A percentile compares a stretch with the other conserved stretches of the same genome.
phyloP scores from a whole-genome alignment of 2,329 filamentous ascomycete species.

The Rhexocercosporidium sp. region DNA sequence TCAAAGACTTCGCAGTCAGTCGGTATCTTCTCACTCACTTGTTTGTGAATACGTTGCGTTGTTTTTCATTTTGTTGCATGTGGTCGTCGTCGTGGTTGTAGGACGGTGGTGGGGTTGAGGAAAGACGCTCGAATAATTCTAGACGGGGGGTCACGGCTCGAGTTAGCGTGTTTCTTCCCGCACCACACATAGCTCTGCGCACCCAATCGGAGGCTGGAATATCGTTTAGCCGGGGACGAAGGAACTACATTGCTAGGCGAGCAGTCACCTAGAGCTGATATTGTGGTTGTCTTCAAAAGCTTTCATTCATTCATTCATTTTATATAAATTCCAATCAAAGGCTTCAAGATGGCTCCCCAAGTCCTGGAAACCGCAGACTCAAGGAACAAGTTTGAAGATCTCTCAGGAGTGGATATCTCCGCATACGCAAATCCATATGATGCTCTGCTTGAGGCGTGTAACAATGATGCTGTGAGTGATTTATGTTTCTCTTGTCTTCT shows the following conservation, averaged over 20 bases:
- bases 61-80: not conserved
- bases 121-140: not conserved
- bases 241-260: not conserved
- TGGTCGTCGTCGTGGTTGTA: not conserved
- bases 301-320: not conserved
- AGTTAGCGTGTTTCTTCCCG: not conserved
- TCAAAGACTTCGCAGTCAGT: not conserved
- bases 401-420: constrained; percentile 41
- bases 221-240: not conserved
- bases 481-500: not conserved
- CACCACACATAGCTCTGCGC: not conserved
- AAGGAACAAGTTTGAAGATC: constrained; percentile 42
- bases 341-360: constrained; percentile 14
- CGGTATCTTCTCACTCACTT: not conserved
- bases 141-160: not conserved
- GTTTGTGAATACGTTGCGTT: not conserved
- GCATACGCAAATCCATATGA: constrained; percentile 41
- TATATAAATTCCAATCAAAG: not conserved
- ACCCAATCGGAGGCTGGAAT: not conserved
- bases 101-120: not conserved
- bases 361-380: constrained; percentile 32
- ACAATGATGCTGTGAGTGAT: constrained; percentile 39
- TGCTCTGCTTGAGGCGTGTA: constrained; percentile 42
- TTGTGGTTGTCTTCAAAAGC: not conserved
- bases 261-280: not conserved